phyloP scores from a whole-genome alignment of 768 basidiomycete species.

The Candolleomyces eurysporus region DNA sequence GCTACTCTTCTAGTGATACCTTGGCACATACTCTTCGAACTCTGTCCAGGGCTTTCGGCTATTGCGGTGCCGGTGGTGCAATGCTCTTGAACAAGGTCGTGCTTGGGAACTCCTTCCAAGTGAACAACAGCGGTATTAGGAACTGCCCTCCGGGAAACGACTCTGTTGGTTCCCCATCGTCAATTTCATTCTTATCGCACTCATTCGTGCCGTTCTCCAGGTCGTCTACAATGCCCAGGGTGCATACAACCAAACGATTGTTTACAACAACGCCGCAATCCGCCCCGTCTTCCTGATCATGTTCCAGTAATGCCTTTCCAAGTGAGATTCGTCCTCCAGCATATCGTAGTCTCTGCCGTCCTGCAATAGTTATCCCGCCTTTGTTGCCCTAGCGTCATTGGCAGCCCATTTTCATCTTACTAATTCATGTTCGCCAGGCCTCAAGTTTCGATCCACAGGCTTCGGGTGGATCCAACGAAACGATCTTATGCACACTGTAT shows the following conservation, averaged over 20 bases:
- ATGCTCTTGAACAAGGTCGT: constrained; percentile 29
- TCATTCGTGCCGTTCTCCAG: constrained; percentile 1
- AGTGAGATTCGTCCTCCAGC: not conserved
- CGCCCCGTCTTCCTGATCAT: constrained; percentile 9
- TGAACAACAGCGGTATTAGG: constrained; percentile 20
- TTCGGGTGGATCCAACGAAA: too few relatives aligned
- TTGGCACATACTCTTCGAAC: not conserved
- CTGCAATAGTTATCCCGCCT: too few relatives aligned
- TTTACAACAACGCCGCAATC: constrained; percentile 7
- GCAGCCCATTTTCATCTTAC: too few relatives aligned
- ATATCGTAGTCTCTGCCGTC: too few relatives aligned
- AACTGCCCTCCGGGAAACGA: constrained; percentile 20
- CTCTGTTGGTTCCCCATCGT: constrained; percentile 5
- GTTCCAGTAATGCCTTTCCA: not conserved
- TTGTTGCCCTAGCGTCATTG: too few relatives aligned
- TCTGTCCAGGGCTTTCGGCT: constrained; percentile 21
- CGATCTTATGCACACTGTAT: too few relatives aligned
- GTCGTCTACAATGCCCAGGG: constrained; percentile 16
- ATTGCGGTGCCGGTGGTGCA: constrained; percentile 16
- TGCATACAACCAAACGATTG: constrained; percentile 11
- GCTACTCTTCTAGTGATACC: not conserved
- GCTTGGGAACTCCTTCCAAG: constrained; percentile 22
- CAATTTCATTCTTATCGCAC: not conserved
- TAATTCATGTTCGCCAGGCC: too few relatives aligned
- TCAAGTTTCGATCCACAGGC: too few relatives aligned